Base-by-base conservation (phyloP, 495 filamentous ascomycete genomes). In the Annulohypoxylon stygium region DNA sequence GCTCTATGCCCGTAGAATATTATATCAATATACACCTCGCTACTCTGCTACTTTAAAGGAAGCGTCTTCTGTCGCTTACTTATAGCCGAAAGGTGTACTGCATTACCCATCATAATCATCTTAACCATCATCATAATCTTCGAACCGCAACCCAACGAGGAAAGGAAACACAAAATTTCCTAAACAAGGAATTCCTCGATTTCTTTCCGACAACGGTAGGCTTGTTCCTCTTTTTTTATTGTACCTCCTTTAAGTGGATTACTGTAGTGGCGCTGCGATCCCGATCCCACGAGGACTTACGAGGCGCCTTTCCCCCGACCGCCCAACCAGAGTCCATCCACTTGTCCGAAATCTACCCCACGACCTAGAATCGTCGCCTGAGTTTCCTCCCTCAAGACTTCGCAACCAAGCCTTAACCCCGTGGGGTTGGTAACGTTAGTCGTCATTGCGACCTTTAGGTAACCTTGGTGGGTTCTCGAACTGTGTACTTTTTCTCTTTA, bases 301-400 rank as follows among this genome's bases (percentile, higher is more conserved):
- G 43, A 54, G 48, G 26, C 75, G 72, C 75, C 75, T 69, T 77
- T 77, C 36, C 74, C 37, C 76, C 76, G 71, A 78, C 51, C 65
- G 33, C 45, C 81, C 81, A 82, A 81, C 78, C 79, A 81, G 74
- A 75, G 26, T 53, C 50, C 80, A 81, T 81, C 80, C 81, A 78
- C 78, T 82, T 76, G 81, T 75, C 80, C 81, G 79, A 80, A 73
- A 58, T 68, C 78, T 63, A 80, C 71, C 76, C 73, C 66, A 74
- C 71, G 71, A 74, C 67, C 67, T 70, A 69, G 67, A 70, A 62
- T 63, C 50, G 36, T 69, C 53, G 54, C 64, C 61, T 69, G 51
- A 62, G 53, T 26, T 53, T 53, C 73, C 61, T 61, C 61, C 50
- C 34, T 58, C 65, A 47, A 68, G 41, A 72, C 66, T 71, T 57